Percentiles rank a stretch among this genome's conserved stretches.
Evolutionary conservation across 805 yeast genomes (phyloP).

Genomic region (Wickerhamiella kurtzmanii): DNA sequence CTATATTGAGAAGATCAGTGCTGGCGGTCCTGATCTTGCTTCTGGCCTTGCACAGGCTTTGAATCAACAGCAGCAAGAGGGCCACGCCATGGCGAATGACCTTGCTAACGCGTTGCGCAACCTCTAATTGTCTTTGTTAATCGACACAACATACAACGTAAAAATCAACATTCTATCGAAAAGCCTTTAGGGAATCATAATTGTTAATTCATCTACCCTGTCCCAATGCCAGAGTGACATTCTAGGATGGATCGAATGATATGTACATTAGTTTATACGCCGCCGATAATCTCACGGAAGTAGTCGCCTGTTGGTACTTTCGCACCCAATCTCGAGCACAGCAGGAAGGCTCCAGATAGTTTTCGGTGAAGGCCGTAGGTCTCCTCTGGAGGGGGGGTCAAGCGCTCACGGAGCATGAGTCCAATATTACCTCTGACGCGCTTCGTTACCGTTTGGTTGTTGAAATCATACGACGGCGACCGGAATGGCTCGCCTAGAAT

Average conservation of each 20-base stretch:
- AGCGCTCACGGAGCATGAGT: slow-evolving; percentile 77
- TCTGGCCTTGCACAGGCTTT: slow-evolving; percentile 17
- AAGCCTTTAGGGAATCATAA: too few relatives aligned
- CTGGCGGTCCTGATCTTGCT: slow-evolving; percentile 13
- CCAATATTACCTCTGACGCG: slow-evolving; percentile 80
- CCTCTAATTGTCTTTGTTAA: slow-evolving; percentile 7
- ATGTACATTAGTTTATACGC: neutral
- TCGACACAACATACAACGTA: neutral
- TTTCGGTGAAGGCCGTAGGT: slow-evolving; percentile 94
- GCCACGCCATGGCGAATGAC: slow-evolving; percentile 18
- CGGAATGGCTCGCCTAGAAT: slow-evolving; percentile 91
- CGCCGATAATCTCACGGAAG: slow-evolving; percentile 62
- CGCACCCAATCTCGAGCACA: slow-evolving; percentile 78
- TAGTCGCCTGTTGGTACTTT: slow-evolving; percentile 66
- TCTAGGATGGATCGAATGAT: too few relatives aligned
- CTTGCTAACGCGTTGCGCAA: slow-evolving; percentile 16
- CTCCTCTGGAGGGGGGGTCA: slow-evolving; percentile 97
- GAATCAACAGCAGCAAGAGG: slow-evolving; percentile 18
- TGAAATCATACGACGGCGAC: slow-evolving; percentile 46
- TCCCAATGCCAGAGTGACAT: too few relatives aligned
- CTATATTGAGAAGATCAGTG: slow-evolving; percentile 40
- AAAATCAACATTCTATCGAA: too few relatives aligned
- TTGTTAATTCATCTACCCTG: too few relatives aligned
- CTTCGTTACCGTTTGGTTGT: slow-evolving; percentile 81
- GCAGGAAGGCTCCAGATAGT: slow-evolving; percentile 80